A percentile compares a stretch with the other conserved stretches of the same genome.
Evolutionary conservation across 2,329 filamentous ascomycete genomes (phyloP).

Genomic region (Fulvia fulva): DNA sequence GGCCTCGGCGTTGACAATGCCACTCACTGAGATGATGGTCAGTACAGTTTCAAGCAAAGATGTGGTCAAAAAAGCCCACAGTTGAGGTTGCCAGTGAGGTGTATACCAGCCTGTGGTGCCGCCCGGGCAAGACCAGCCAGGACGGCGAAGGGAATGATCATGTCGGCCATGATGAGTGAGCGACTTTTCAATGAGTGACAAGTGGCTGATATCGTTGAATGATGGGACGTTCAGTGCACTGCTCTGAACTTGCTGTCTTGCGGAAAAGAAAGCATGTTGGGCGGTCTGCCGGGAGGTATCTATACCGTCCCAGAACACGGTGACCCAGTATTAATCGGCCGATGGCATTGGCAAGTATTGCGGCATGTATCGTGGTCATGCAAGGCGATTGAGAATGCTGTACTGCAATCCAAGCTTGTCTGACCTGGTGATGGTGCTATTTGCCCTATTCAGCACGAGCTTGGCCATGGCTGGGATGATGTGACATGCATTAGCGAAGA

Average conservation of each 20-base stretch:
- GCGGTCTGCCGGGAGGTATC: neutral
- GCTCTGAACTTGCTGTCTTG: neutral
- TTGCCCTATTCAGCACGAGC: neutral
- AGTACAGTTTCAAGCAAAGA: neutral
- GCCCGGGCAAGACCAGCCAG: constrained; percentile 3
- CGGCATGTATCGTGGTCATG: neutral
- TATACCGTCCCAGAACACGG: neutral
- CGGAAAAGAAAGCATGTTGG: neutral
- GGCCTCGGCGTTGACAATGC: neutral
- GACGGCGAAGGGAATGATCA: constrained; percentile 1
- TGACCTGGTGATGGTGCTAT: neutral
- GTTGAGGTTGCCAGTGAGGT: neutral
- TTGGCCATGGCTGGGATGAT: neutral
- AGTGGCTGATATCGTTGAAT: neutral
- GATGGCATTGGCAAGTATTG: neutral
- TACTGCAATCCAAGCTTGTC: neutral
- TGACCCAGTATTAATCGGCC: neutral
- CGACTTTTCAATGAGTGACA: neutral
- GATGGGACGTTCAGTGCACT: neutral
- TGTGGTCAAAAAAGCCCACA: neutral
- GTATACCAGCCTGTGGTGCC: neutral
- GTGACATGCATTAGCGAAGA: neutral
- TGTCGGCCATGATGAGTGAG: constrained; percentile 1
- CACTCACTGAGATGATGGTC: neutral
- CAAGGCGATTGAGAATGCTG: neutral